Evolutionary conservation across 371 early-diverging fungal genomes (phyloP).

Genomic region (Mucor velutinosus): DNA sequence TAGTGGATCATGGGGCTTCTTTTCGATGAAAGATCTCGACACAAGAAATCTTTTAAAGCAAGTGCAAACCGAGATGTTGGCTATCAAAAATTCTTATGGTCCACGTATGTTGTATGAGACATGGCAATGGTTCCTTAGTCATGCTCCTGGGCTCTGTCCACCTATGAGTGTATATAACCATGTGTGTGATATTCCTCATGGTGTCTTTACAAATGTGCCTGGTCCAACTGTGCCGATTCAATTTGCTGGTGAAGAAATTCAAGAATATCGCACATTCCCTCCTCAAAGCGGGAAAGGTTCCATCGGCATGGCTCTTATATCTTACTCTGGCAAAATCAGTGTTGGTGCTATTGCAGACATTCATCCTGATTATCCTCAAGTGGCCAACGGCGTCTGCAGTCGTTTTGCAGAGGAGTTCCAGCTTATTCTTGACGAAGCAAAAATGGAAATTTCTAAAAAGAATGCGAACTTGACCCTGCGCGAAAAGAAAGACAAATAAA

Average conservation of each 20-base stretch:
- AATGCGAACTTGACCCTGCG: neutral
- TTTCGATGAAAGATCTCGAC: constrained; percentile 37
- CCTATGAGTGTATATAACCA: constrained; percentile 12
- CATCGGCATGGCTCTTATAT: constrained; percentile 38
- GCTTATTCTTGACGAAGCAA: constrained; percentile 32
- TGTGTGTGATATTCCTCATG: constrained; percentile 29
- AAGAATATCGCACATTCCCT: constrained; percentile 27
- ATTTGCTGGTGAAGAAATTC: constrained; percentile 38
- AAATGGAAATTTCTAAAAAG: constrained; percentile 20
- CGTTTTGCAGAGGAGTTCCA: constrained; percentile 33
- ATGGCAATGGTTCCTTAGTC: constrained; percentile 14
- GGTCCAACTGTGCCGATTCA: constrained; percentile 32
- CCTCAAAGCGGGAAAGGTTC: constrained; percentile 42
- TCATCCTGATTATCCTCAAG: constrained; percentile 24
- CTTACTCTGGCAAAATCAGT: constrained; percentile 34
- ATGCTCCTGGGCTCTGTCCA: constrained; percentile 18
- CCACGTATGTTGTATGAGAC: constrained; percentile 25
- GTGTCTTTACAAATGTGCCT: constrained; percentile 40
- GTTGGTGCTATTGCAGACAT: constrained; percentile 35
- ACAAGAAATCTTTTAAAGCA: constrained; percentile 25
- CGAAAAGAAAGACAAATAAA: neutral
- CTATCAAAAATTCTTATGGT: constrained; percentile 27
- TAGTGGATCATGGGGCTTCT: constrained; percentile 38
- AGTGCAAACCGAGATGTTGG: constrained; percentile 33
- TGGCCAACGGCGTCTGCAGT: constrained; percentile 27